phyloP scores from a whole-genome alignment of 495 filamentous ascomycete species.

The Lasiosphaeria miniovina region DNA sequence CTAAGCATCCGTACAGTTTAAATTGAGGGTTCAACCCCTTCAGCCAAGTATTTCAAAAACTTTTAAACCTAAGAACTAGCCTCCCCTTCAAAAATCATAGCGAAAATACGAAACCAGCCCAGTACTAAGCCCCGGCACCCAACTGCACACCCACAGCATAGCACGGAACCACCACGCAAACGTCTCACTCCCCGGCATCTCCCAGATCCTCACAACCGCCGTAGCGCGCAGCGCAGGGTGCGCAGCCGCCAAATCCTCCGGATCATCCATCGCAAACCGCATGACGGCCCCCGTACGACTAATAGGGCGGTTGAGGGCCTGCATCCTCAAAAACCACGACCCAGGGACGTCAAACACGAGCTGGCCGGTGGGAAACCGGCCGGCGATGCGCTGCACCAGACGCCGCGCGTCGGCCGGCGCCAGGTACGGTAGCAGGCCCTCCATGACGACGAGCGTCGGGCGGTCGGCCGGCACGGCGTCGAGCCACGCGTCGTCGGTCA shows the following conservation, averaged over 20 bases:
- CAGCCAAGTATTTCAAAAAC: no score
- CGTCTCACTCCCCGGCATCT: neutral
- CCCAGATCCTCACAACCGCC: neutral
- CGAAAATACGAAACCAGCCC: neutral
- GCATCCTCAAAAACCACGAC: neutral
- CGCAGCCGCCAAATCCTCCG: neutral
- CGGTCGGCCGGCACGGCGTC: slow-evolving; percentile 19
- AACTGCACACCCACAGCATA: neutral
- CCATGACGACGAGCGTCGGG: slow-evolving; percentile 22
- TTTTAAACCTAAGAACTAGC: no score
- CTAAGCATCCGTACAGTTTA: no score
- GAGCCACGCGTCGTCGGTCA: slow-evolving; percentile 16
- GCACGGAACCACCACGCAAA: neutral
- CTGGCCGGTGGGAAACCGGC: slow-evolving; percentile 12
- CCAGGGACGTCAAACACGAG: slow-evolving; percentile 20
- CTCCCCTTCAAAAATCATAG: neutral
- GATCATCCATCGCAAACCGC: neutral
- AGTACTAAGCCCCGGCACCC: neutral
- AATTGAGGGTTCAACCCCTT: no score
- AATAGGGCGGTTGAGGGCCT: neutral
- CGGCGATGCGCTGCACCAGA: slow-evolving; percentile 16
- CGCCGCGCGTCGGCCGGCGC: slow-evolving; percentile 4
- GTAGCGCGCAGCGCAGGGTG: neutral
- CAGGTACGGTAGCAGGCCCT: slow-evolving; percentile 23
- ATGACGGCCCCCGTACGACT: neutral